These are phyloP conservation scores for Lodderomyces elongisporus DNA, from an alignment of 1,139 yeast genomes.

Conservation along the genomic window DNA sequence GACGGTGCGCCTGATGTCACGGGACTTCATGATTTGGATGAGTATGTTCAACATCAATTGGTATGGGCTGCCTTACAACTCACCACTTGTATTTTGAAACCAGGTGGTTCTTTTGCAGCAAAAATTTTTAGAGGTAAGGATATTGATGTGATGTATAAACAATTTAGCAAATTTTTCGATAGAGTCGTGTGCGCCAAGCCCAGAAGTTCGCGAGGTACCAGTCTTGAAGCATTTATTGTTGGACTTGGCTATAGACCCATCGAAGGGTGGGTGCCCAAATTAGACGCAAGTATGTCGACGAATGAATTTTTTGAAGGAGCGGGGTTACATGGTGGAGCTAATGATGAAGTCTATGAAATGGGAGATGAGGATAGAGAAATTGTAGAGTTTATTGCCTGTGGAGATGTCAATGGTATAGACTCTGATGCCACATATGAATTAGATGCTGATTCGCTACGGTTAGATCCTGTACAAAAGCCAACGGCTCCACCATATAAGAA, in stretches of 20 bases:
- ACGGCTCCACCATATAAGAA: constrained; percentile 95
- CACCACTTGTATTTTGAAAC: constrained; percentile 79
- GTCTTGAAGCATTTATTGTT: constrained; percentile 89
- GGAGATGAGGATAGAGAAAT: constrained; percentile 53
- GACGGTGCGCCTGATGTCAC: constrained; percentile 99
- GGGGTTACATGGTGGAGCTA: constrained; percentile 39
- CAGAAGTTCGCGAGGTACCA: constrained; percentile 87
- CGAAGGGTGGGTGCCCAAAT: constrained; percentile 70
- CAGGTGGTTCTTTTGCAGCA: constrained; percentile 93
- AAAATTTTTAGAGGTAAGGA: constrained; percentile 95
- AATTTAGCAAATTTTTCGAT: constrained; percentile 77
- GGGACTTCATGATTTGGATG: constrained; percentile 93
- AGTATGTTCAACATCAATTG: constrained; percentile 91
- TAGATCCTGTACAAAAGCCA: constrained; percentile 91
- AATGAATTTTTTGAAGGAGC: constrained; percentile 77
- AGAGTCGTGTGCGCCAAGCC: constrained; percentile 94
- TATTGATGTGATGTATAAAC: constrained; percentile 85
- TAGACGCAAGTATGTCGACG: constrained; percentile 57
- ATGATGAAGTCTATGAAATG: constrained; percentile 39
- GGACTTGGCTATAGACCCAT: constrained; percentile 85
- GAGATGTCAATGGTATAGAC: constrained; percentile 80
- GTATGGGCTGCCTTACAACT: constrained; percentile 85
- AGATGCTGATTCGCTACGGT: constrained; percentile 42
- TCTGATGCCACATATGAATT: constrained; percentile 91
- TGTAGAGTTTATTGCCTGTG: constrained; percentile 91